Conservation (phyloP, 2,329 filamentous ascomycete species). For the Penicillium sp. region DNA sequence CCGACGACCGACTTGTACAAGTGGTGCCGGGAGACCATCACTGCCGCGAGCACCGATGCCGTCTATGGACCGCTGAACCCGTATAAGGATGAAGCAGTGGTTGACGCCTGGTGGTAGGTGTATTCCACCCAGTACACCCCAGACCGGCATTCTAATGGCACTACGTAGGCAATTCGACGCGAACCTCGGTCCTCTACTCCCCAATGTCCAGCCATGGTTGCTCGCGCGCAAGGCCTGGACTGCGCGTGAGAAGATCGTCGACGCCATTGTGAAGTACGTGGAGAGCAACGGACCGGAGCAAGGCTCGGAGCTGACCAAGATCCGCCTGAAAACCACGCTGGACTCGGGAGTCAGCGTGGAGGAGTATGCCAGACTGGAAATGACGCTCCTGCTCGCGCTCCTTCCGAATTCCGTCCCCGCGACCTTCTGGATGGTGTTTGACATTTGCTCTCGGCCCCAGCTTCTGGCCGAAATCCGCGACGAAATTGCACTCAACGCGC, state of each 20-base stretch:
- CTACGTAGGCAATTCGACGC: conserved; percentile 40
- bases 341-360: conserved; percentile 17
- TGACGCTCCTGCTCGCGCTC: conserved; percentile 32
- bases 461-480: conserved; percentile 42
- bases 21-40: conserved; percentile 30
- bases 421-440: conserved; percentile 47
- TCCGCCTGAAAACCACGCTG: conserved; percentile 14
- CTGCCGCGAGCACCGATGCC: conserved; percentile 28
- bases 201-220: conserved; percentile 36
- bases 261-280: conserved; percentile 44
- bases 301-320: conserved; percentile 26
- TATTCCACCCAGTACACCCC: not conserved
- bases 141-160: not conserved
- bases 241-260: conserved; percentile 35
- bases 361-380: conserved; percentile 30
- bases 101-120: conserved; percentile 25
- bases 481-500: conserved; percentile 36
- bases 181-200: conserved; percentile 31
- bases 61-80: conserved; percentile 32
- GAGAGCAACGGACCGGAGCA: conserved; percentile 37
- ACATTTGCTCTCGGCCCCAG: conserved; percentile 43
- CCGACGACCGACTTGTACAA: conserved; percentile 23
- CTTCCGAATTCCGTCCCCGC: conserved; percentile 46
- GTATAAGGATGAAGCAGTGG: conserved; percentile 18
- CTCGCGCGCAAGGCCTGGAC: conserved; percentile 40